These are phyloP conservation scores for Penicillium verhagenii DNA, from an alignment of 495 filamentous ascomycete species.

Conservation along the genomic window DNA sequence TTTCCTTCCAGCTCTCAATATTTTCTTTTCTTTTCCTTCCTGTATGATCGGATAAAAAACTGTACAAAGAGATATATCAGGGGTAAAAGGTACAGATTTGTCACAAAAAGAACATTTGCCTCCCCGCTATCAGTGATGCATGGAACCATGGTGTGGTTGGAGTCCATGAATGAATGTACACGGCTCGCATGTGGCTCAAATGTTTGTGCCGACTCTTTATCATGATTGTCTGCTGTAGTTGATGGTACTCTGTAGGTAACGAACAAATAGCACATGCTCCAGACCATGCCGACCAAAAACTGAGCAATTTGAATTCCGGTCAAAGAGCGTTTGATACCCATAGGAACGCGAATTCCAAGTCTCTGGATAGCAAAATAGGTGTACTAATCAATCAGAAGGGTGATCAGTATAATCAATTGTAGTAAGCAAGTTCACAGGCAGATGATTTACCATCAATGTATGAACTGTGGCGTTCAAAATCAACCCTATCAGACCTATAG, in stretches of 20 bases:
- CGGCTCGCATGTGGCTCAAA: not conserved
- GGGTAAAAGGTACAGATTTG: slow-evolving; percentile 11
- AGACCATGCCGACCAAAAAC: slow-evolving; percentile 12
- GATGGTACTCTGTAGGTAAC: slow-evolving; percentile 11
- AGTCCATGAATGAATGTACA: not conserved
- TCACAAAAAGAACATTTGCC: slow-evolving; percentile 1
- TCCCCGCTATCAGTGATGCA: slow-evolving; percentile 15
- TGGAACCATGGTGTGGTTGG: slow-evolving; percentile 2
- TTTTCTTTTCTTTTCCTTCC: not conserved
- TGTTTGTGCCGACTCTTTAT: not conserved
- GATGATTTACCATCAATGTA: slow-evolving; percentile 66
- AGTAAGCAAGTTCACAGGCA: not conserved
- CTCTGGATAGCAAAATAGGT: slow-evolving; percentile 18
- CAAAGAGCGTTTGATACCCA: slow-evolving; percentile 13
- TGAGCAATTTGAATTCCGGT: slow-evolving; percentile 19
- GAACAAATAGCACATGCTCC: slow-evolving; percentile 5
- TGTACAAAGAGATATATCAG: slow-evolving; percentile 14
- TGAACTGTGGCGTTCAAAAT: slow-evolving; percentile 82
- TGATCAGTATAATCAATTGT: not conserved
- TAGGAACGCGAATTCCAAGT: slow-evolving; percentile 9
- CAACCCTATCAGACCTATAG: slow-evolving; percentile 61
- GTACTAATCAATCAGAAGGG: slow-evolving; percentile 7
- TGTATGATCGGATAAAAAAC: slow-evolving; percentile 24
- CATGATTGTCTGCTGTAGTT: not conserved
- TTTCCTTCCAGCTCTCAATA: not conserved